Evolutionary conservation across 176 grass and related monocot species (phyloP).

Genomic region (Rhynchospora breviuscula): DNA sequence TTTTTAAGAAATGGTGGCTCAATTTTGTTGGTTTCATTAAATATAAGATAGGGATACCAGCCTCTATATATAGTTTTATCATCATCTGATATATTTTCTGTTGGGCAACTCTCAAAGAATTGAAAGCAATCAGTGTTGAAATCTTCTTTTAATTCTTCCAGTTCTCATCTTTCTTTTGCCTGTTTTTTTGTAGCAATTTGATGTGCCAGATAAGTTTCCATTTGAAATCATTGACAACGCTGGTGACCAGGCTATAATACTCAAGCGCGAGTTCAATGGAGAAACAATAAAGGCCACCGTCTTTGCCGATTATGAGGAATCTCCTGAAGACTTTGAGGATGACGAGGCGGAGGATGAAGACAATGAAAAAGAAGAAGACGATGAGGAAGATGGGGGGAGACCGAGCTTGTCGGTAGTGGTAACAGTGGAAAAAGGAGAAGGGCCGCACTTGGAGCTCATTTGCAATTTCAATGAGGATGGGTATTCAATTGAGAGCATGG

Average conservation of each 20-base stretch:
- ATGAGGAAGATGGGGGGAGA: conserved; percentile 35
- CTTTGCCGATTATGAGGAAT: conserved; percentile 48
- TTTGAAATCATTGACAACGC: conserved; percentile 82
- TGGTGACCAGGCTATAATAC: conserved; percentile 67
- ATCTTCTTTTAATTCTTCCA: not conserved
- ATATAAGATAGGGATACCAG: too few species aligned
- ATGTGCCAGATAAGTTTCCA: conserved; percentile 59
- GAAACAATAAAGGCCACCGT: conserved; percentile 72
- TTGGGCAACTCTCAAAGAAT: not conserved
- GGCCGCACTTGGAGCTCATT: conserved; percentile 61
- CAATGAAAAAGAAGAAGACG: conserved; percentile 23
- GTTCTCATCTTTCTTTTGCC: not conserved
- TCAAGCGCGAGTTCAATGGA: conserved; percentile 51
- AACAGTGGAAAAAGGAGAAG: conserved; percentile 52
- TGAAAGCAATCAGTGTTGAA: not conserved
- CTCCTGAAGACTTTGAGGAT: conserved; percentile 37
- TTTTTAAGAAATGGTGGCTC: not conserved
- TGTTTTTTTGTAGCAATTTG: conserved; percentile 47
- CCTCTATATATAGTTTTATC: not conserved
- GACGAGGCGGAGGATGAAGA: conserved; percentile 37
- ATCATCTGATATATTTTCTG: not conserved
- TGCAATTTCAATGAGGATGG: conserved; percentile 74
- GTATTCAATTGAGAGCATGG: conserved; percentile 69
- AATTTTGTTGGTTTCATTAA: not conserved
- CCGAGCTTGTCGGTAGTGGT: conserved; percentile 65